These are phyloP conservation scores for Scytalidium lignicola DNA, from an alignment of 2,329 filamentous ascomycete species.

Conservation along the genomic window DNA sequence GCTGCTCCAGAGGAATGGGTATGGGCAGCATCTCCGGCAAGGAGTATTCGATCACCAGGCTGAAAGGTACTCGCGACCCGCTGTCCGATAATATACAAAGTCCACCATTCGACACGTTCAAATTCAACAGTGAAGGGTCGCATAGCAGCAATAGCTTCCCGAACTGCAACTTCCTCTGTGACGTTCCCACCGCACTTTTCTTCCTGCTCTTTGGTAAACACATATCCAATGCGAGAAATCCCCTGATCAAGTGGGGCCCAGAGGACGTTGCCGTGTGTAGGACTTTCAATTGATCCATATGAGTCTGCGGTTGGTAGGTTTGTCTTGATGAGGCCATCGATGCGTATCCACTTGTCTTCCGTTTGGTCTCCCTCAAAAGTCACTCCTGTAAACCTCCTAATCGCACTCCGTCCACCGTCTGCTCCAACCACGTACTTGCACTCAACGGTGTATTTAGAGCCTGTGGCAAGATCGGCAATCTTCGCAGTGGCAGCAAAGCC, in stretches of 20 bases:
- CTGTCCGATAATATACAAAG: slow-evolving; percentile 50
- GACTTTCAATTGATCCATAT: slow-evolving; percentile 42
- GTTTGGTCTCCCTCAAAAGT: too few relatives aligned
- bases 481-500: too few relatives aligned
- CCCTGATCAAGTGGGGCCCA: slow-evolving; percentile 47
- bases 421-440: too few relatives aligned
- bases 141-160: slow-evolving; percentile 35
- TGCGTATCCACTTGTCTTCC: slow-evolving; percentile 47
- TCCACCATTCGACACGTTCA: slow-evolving; percentile 46
- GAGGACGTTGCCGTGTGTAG: slow-evolving; percentile 45
- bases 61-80: slow-evolving; percentile 52
- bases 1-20: slow-evolving; percentile 57
- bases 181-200: slow-evolving; percentile 26
- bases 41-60: slow-evolving; percentile 43
- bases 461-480: too few relatives aligned
- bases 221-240: slow-evolving; percentile 45
- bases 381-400: too few relatives aligned
- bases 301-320: slow-evolving; percentile 37
- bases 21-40: slow-evolving; percentile 52
- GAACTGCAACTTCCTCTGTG: slow-evolving; percentile 43
- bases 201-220: slow-evolving; percentile 34
- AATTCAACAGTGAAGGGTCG: slow-evolving; percentile 33
- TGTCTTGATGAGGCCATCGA: slow-evolving; percentile 32
- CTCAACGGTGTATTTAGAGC: too few relatives aligned
- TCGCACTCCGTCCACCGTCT: too few relatives aligned